Base-by-base conservation (phyloP, 2,329 filamentous ascomycete species). In the Teratosphaeriaceae sp. region DNA sequence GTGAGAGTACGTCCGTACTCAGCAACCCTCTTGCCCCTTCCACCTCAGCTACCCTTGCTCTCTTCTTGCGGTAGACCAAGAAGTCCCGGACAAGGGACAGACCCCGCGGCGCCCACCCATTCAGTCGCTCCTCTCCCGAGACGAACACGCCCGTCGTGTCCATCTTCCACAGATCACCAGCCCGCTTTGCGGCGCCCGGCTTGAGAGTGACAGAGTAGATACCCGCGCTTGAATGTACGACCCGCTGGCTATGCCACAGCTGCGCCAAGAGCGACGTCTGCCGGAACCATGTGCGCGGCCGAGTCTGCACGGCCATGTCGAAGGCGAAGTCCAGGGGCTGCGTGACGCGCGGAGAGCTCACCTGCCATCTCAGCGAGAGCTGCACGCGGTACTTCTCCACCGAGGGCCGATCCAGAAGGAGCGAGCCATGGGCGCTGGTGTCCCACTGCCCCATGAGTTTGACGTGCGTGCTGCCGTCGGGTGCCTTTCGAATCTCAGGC, bases 361-460 rank as follows among this genome's bases (percentile, higher is more conserved):
- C 79, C 55, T 95, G 85, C 87, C 90, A 97, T 13, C 79, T 77
- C 9, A 97, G 70, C 0, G 84, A 82, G 66, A 96, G 82, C 64
- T 95, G 89, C 16, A 98, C 85, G 33, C 85, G 84, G 63, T 92
- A 89, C 61, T 88, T 92, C 46, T 96, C 89, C n/a, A 86, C 79
- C 1, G 92, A 97, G 1, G 87, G 84, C 20, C 90, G 82, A 65
- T 98, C 89, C n/a, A 98, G 78, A 12, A 97, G 74, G n/a, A 94
- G 72, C 5, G 92, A 96, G 50, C 81, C 82, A 64, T 98, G 92
- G 52, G 92, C 74, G 57, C 88, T 94, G 0, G 90, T 96, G 61
- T 98, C 92, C 92, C 92, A 98, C 59, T 97, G 89, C 0, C 85
- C 88, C n/a, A 84, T 76, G 33, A 97, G 74, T 1, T 84, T 89